phyloP scores from a whole-genome alignment of 805 yeast genomes.

The Myxozyma nipponensis region DNA sequence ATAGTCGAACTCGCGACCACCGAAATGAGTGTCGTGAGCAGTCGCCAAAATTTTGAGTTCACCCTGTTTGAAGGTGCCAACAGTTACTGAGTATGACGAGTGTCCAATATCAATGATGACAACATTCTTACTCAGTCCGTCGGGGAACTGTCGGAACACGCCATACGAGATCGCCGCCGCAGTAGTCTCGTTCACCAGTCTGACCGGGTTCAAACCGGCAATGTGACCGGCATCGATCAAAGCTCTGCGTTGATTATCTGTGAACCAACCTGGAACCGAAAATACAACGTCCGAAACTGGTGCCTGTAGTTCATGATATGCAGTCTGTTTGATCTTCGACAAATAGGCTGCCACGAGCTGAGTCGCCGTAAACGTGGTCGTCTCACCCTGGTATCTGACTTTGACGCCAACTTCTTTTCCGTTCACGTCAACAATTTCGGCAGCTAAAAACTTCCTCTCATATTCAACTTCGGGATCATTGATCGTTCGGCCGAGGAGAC shows the following conservation, averaged over 20 bases:
- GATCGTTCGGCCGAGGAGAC: constrained; percentile 77
- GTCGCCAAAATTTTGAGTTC: constrained; percentile 90
- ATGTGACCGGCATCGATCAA: constrained; percentile 90
- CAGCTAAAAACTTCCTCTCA: constrained; percentile 72
- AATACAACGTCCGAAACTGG: constrained; percentile 82
- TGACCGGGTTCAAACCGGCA: constrained; percentile 97
- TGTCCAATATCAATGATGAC: constrained; percentile 97
- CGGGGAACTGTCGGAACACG: constrained; percentile 95
- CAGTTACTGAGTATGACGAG: constrained; percentile 85
- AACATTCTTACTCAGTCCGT: constrained; percentile 74
- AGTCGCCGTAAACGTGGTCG: constrained; percentile 73
- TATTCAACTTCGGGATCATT: constrained; percentile 68
- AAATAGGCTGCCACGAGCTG: constrained; percentile 95
- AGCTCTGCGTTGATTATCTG: constrained; percentile 95
- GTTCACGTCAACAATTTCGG: constrained; percentile 62
- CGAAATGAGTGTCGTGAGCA: constrained; percentile 92
- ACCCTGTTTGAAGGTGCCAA: constrained; percentile 91
- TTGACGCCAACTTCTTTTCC: constrained; percentile 68
- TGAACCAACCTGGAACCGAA: constrained; percentile 96
- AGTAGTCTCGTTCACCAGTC: constrained; percentile 94
- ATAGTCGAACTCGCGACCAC: constrained; percentile 95
- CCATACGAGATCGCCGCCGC: constrained; percentile 99
- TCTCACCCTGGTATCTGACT: constrained; percentile 79
- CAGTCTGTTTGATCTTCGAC: constrained; percentile 79
- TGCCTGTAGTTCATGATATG: constrained; percentile 76